phyloP scores from a whole-genome alignment of 257 asterid genomes.

The Capsicum baccatum region DNA sequence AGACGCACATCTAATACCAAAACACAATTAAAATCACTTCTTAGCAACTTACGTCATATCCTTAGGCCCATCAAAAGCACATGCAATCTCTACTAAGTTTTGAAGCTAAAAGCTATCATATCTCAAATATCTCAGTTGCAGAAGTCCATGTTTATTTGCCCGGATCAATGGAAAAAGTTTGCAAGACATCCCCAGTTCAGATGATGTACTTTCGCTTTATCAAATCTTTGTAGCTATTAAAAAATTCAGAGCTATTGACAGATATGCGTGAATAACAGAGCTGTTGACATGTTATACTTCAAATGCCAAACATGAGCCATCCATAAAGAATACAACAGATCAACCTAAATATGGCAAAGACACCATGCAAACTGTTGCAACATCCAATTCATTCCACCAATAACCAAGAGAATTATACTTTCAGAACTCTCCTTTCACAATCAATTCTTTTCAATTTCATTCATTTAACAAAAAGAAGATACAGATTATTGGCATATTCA shows the following conservation, averaged over 20 bases:
- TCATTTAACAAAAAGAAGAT: neutral
- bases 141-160: neutral
- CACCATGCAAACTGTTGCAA: neutral
- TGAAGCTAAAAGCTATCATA: slow-evolving; percentile 14
- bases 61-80: neutral
- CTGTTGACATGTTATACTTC: neutral
- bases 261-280: neutral
- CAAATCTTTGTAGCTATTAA: neutral
- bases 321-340: neutral
- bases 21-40: neutral
- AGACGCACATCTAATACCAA: neutral
- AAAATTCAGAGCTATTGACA: neutral
- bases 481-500: neutral
- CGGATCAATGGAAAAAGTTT: neutral
- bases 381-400: neutral
- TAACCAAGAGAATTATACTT: neutral
- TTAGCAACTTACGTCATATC: neutral
- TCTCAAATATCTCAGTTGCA: neutral
- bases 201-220: neutral
- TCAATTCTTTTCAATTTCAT: neutral
- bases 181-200: neutral
- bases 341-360: neutral
- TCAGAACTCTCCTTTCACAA: neutral
- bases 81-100: neutral
- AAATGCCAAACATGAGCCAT: neutral